These are phyloP conservation scores for Rhodotorula sp. DNA, from an alignment of 1,284 basidiomycete genomes.

Conservation along the genomic window DNA sequence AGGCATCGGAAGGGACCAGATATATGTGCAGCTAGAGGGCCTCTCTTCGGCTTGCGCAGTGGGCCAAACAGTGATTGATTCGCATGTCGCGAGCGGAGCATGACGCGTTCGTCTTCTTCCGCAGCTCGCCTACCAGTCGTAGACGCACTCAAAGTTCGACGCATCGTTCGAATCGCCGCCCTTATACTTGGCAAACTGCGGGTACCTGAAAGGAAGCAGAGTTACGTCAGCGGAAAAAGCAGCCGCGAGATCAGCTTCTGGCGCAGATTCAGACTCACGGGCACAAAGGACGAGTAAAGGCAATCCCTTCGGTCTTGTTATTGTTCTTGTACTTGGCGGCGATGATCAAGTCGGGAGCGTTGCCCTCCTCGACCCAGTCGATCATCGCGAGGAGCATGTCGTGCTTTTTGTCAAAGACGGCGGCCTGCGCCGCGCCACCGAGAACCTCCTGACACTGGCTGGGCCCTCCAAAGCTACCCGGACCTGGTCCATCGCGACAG, in stretches of 20 bases:
- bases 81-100: too few relatives aligned
- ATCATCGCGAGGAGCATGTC: conserved; percentile 35
- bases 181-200: not conserved
- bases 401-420: conserved; percentile 26
- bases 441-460: conserved; percentile 2
- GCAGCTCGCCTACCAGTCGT: not conserved
- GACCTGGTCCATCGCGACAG: conserved; percentile 16
- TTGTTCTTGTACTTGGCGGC: conserved; percentile 18
- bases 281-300: conserved; percentile 25
- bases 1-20: too few relatives aligned
- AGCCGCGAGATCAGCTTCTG: not conserved
- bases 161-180: conserved; percentile 21
- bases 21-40: too few relatives aligned
- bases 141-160: conserved; percentile 21
- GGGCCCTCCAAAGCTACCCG: conserved; percentile 17
- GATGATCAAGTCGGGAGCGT: conserved; percentile 28
- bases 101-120: not conserved
- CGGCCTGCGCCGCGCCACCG: not conserved
- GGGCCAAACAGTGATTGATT: too few relatives aligned
- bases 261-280: not conserved
- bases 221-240: not conserved
- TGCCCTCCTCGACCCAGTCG: conserved; percentile 40
- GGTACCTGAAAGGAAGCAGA: not conserved
- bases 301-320: conserved; percentile 11
- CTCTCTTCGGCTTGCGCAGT: too few relatives aligned